Evolutionary conservation across 495 filamentous ascomycete genomes (phyloP), one percentile per base, ranked within the genome.

Genomic region (Daldinia bambusicola): DNA sequence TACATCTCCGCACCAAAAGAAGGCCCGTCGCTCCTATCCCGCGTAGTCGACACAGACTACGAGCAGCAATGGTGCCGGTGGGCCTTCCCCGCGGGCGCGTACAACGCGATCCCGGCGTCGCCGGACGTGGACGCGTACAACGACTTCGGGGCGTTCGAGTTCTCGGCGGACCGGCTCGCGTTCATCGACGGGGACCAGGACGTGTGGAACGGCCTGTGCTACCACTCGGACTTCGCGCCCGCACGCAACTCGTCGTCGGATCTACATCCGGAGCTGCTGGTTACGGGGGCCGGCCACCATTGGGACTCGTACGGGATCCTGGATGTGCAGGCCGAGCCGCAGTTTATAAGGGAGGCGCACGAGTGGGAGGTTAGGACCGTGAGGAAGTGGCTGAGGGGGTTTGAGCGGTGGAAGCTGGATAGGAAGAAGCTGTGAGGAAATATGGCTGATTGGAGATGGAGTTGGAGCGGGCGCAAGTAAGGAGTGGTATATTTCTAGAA

Each of bases 31-130:
- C 63, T 86, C 1, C 71, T 86, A 14, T 83, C 80, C 16, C 72
- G 79, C 6, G 80, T 81, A 0, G 55, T 86, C 6, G 77, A 84
- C 56, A 79, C 78, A 7, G 74, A 78, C 37, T 86, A 86, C 65
- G 84, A 84, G 67, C 83, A 84, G 70, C 80, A 85, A 67, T 86
- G 84, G 84, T 86, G 84, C 61, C 77, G 63, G 36, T 86, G 84
- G 84, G 80, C 81, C 7, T 85, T 85, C 62, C 76, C 82, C 4
- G 32, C 71, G 2, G 84, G 84, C 7, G 52, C 74, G n/a, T 78
- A 79, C 71, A 84, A 82, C 67, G 41, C 70, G 30, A 80, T 86
- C 31, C 81, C 84, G 2, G 16, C 75, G 18, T 78, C 70, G 0
- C 83, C 84, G 1, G 71, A 84, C 65, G 60, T 83, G 0, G 62